Conservation (phyloP, 1,284 basidiomycete genomes). For the Serendipita sp. region DNA sequence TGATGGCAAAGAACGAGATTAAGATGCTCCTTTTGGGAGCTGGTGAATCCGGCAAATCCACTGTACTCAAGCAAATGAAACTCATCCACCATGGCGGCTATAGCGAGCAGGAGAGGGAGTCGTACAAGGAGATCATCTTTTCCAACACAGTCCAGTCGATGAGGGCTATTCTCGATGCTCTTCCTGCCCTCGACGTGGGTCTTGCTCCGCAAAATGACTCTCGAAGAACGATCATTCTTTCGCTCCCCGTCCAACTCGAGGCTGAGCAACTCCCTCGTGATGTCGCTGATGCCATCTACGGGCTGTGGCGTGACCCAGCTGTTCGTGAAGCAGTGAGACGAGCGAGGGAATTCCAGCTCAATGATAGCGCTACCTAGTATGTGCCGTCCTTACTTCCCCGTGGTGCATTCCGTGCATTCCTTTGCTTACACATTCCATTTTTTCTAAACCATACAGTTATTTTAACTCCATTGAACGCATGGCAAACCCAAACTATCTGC, state of each 20-base stretch:
- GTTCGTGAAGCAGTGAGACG: conserved; percentile 31
- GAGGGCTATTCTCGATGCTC: conserved; percentile 37
- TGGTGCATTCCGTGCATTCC: background rate
- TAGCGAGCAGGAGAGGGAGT: conserved; percentile 34
- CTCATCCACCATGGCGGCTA: conserved; percentile 32
- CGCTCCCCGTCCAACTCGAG: conserved; percentile 34
- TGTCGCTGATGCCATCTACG: conserved; percentile 32
- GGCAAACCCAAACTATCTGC: conserved; percentile 30
- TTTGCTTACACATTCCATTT: background rate
- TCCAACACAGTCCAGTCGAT: conserved; percentile 40
- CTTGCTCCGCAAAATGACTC: conserved; percentile 26
- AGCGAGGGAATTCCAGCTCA: conserved; percentile 40
- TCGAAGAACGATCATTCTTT: conserved; percentile 31
- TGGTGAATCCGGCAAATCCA: conserved; percentile 31
- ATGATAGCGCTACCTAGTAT: conserved; percentile 41
- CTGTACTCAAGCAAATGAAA: conserved; percentile 38
- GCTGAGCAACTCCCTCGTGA: conserved; percentile 26
- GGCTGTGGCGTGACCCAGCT: conserved; percentile 36
- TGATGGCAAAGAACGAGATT: conserved; percentile 34
- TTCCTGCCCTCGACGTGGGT: conserved; percentile 31
- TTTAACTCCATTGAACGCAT: conserved; percentile 37
- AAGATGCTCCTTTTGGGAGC: conserved; percentile 31
- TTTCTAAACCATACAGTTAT: conserved; percentile 25
- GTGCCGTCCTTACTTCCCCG: conserved; percentile 13
- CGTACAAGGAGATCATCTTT: conserved; percentile 42